Base-by-base conservation (phyloP, 2,329 filamentous ascomycete species). In the Diaporthe ilicicola region DNA sequence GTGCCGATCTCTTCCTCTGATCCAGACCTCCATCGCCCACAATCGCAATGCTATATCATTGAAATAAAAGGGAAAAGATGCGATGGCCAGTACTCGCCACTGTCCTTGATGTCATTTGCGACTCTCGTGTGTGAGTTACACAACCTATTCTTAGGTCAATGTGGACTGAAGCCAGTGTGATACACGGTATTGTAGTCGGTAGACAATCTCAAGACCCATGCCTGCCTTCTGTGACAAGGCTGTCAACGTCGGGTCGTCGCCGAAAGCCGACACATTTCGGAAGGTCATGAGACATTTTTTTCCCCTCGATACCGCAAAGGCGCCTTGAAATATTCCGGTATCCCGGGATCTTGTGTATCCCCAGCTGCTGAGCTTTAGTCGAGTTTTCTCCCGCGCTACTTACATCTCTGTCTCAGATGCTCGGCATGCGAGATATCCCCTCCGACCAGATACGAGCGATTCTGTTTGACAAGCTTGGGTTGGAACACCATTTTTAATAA, bases 221-320 rank as follows among this genome's bases (percentile, higher is more conserved):
- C 4, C 24, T 64, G 59, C 29, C 59, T 50, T 37, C 46, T 64
- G 59, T 64, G 59, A 64, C 59, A 37, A 64, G 59, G 59, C 59
- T 64, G 59, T 50, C 59, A 64, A 42, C 59, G 44, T 22, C 59
- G 48, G 44, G 59, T 64, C 17, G 59, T 64, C 59, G 59, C 59
- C 59, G 59, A 64, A 50, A 50, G 27, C 59, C 59, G 59, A 27
- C 42, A 64, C 44, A 50, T 62, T 29, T 66, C 59, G 67, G 59
- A 65, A 53, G 27, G 56, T 65, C 34, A 19, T 66, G 67, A 72
- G 70, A 72, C 70, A 70, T 70, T 64, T 37, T 27, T 6, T 37
- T 27, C 6, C n/a, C 19, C 32, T 64, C 59, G 29, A 64, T 37
- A 37, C 59, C 59, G 51, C 29, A 64, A 24, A 64, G 66, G 32